These are phyloP conservation scores for Symmetrospora coprosmae DNA, from an alignment of 768 basidiomycete genomes.

Conservation along the genomic window DNA sequence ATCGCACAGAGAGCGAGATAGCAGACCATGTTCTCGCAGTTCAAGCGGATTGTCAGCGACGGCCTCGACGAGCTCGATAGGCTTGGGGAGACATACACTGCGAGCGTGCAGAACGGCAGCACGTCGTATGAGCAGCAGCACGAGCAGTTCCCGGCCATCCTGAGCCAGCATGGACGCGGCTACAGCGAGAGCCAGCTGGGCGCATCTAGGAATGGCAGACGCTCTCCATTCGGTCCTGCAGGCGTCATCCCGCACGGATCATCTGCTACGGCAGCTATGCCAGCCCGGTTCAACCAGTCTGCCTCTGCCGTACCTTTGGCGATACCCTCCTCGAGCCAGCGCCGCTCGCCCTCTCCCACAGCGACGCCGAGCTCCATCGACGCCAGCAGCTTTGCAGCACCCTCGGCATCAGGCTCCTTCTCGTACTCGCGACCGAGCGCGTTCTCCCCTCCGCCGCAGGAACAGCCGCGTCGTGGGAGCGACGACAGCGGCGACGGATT, in stretches of 20 bases:
- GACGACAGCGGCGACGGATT: constrained; percentile 4
- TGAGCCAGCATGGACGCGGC: background rate
- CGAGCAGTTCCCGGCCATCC: no score
- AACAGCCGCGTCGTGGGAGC: background rate
- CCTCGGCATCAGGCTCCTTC: background rate
- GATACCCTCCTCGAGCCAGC: no score
- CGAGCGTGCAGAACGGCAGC: background rate
- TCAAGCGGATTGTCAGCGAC: constrained; percentile 17
- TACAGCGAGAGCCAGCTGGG: background rate
- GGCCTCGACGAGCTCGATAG: constrained; percentile 14
- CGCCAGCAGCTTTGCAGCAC: background rate
- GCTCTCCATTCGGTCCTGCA: background rate
- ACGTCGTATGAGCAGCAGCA: constrained; percentile 2
- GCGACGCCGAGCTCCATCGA: background rate
- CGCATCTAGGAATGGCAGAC: background rate
- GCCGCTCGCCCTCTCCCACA: background rate
- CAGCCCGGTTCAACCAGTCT: no score
- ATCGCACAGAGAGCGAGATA: background rate
- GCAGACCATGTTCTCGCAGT: constrained; percentile 5
- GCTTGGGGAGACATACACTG: constrained; percentile 17
- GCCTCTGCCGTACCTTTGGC: no score
- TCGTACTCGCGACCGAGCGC: background rate
- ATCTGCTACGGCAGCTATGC: background rate
- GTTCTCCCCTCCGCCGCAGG: background rate
- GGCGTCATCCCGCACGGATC: background rate